phyloP scores from a whole-genome alignment of 768 basidiomycete species.

The Hemileccinum rubropunctum region DNA sequence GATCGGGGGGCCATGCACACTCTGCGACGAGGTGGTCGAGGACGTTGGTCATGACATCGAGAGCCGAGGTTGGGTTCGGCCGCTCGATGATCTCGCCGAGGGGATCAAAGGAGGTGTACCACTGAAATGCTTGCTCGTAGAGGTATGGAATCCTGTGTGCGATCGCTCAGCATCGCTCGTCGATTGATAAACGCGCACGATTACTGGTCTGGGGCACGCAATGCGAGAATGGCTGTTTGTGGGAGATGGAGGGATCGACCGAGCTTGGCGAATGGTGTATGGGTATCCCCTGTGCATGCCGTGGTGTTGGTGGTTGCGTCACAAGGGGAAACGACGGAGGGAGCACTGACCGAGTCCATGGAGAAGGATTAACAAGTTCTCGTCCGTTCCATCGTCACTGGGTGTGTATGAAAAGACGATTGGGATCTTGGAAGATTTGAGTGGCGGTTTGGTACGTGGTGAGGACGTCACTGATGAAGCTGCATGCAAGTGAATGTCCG shows the following conservation, averaged over 20 bases:
- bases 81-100: conserved; percentile 68
- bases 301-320: not conserved
- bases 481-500: conserved; percentile 20
- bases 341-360: conserved; percentile 73
- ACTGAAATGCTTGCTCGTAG: conserved; percentile 78
- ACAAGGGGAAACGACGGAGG: not conserved
- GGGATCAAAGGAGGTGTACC: conserved; percentile 80
- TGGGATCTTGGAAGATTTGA: conserved; percentile 43
- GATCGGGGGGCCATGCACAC: conserved; percentile 61
- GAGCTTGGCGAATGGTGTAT: conserved; percentile 71
- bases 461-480: conserved; percentile 7
- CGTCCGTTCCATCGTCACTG: conserved; percentile 81
- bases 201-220: conserved; percentile 77
- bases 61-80: conserved; percentile 72
- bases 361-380: conserved; percentile 79
- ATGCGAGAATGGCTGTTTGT: conserved; percentile 80
- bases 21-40: conserved; percentile 55
- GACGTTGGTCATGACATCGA: conserved; percentile 52
- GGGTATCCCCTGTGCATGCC: conserved; percentile 66
- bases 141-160: conserved; percentile 67
- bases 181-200: conserved; percentile 19
- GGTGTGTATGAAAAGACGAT: conserved; percentile 65
- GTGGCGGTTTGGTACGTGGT: conserved; percentile 47
- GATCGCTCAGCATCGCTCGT: conserved; percentile 9
- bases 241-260: conserved; percentile 77